Evolutionary conservation across 371 early-diverging fungal species (phyloP), one percentile per base, ranked within the genome.

Genomic region (Fennellomyces sp.): DNA sequence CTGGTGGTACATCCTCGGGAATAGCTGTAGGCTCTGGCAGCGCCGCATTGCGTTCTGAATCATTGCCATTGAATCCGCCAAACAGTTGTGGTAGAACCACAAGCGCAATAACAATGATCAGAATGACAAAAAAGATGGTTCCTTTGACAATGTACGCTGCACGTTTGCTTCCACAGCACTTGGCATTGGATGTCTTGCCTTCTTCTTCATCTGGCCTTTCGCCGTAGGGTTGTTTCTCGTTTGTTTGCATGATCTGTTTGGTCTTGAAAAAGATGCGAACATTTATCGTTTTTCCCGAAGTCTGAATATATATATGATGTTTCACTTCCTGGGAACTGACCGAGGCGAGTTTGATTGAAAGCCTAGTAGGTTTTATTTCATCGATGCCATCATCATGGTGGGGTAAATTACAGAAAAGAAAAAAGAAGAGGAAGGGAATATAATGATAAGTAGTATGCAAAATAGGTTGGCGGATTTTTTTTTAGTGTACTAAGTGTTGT

Each of bases 181-280:
- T 19, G 23, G 17, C 45, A 45, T 48, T 54, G 39, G 33, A 39
- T n/a, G 30, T 31, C 97, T 98, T 33, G 21, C 52, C 45, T 45
- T 45, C 45, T 45, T 45, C 45, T 23, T 45, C 23, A 23, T 45
- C 21, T 45, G 45, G 17, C 23, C n/a, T 4, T 5, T 45, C 23
- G 12, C 5, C 23, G 5, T 21, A 23, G 21, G 45, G 49, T 49
- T 28, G 19, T 49, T 23, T n/a, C 5, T 50, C 21, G 51, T 31
- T 50, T 50, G 51, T 50, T 50, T 50, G 51, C 51, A 30, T 50
- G 10, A 45, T 45, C 33, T 52, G 52, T 52, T 33, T 45, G 45
- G 26, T 28, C 17, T 25, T 49, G 11, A 23, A 26, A 52, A 52
- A 52, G 28, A 45, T 11, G 45, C 17, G 45, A 45, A 15, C 17